These are phyloP conservation scores for Venturia oleaginea DNA, from an alignment of 2,329 filamentous ascomycete genomes.

Conservation along the genomic window DNA sequence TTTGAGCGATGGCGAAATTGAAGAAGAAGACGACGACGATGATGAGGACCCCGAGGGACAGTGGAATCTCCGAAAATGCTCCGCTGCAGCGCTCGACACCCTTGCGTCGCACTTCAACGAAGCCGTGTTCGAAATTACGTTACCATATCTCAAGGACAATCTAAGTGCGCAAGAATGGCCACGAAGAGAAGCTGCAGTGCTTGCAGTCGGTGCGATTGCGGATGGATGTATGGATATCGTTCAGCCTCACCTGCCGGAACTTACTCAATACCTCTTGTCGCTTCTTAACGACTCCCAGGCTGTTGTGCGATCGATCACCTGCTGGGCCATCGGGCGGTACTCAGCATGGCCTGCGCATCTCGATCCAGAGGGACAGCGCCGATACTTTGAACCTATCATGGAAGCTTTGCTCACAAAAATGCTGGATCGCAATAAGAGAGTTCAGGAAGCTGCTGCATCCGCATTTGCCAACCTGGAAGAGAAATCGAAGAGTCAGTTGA, in stretches of 20 bases:
- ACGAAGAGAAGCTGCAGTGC: conserved; percentile 83
- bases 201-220: conserved; percentile 88
- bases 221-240: conserved; percentile 90
- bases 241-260: conserved; percentile 77
- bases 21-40: conserved; percentile 60
- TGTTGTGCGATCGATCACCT: conserved; percentile 91
- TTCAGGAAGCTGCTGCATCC: conserved; percentile 91
- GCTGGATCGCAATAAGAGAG: conserved; percentile 95
- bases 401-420: conserved; percentile 89
- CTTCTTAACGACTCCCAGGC: conserved; percentile 78
- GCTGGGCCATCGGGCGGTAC: conserved; percentile 92
- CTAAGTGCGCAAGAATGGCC: conserved; percentile 85
- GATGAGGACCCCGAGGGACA: conserved; percentile 75
- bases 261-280: conserved; percentile 83
- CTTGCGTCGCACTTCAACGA: conserved; percentile 85
- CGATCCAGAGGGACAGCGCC: conserved; percentile 56
- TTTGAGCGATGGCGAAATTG: conserved; percentile 80
- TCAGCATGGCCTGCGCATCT: conserved; percentile 84
- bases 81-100: conserved; percentile 87
- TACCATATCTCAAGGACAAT: conserved; percentile 87
- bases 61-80: conserved; percentile 96
- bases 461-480: conserved; percentile 95
- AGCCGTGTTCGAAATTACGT: conserved; percentile 79
- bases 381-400: conserved; percentile 93
- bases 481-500: conserved; percentile 71